Evolutionary conservation across 805 yeast genomes (phyloP).

Genomic region (Ogataea methanolica): DNA sequence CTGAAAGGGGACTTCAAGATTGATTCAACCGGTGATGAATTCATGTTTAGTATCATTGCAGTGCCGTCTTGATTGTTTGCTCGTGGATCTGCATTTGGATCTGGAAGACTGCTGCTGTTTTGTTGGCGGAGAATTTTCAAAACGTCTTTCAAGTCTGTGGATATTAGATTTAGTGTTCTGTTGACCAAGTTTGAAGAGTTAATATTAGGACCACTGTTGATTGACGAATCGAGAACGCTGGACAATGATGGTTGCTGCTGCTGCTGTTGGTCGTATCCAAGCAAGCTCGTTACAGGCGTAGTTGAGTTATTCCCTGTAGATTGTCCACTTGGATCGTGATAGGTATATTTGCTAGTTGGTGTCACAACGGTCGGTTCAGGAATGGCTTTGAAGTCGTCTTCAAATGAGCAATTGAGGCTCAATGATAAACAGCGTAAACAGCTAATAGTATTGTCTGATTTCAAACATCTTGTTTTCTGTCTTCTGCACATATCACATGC

Average conservation of each 20-base stretch:
- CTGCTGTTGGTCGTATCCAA: background rate
- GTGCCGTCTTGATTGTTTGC: background rate
- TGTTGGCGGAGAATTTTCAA: conserved; percentile 6
- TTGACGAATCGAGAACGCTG: background rate
- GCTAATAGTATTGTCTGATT: conserved; percentile 41
- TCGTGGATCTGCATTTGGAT: conserved; percentile 1
- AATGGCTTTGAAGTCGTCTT: conserved; percentile 17
- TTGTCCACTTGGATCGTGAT: background rate
- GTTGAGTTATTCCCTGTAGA: background rate
- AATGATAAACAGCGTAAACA: conserved; percentile 59
- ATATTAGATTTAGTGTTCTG: conserved; percentile 4
- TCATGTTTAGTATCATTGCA: conserved; percentile 8
- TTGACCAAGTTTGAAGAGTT: background rate
- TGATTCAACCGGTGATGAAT: conserved; percentile 21
- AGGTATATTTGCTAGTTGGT: background rate
- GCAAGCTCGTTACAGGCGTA: no score
- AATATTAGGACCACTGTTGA: background rate
- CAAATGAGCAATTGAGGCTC: conserved; percentile 49
- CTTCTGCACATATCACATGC: conserved; percentile 31
- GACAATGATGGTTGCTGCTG: background rate
- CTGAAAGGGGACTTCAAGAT: conserved; percentile 41
- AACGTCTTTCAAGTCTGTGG: conserved; percentile 10
- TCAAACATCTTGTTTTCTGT: conserved; percentile 51
- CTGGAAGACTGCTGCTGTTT: conserved; percentile 3
- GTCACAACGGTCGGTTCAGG: background rate